Percentiles rank a stretch among this genome's conserved stretches.
Conservation (phyloP, 768 basidiomycete genomes). For the Ramaria rubella region DNA sequence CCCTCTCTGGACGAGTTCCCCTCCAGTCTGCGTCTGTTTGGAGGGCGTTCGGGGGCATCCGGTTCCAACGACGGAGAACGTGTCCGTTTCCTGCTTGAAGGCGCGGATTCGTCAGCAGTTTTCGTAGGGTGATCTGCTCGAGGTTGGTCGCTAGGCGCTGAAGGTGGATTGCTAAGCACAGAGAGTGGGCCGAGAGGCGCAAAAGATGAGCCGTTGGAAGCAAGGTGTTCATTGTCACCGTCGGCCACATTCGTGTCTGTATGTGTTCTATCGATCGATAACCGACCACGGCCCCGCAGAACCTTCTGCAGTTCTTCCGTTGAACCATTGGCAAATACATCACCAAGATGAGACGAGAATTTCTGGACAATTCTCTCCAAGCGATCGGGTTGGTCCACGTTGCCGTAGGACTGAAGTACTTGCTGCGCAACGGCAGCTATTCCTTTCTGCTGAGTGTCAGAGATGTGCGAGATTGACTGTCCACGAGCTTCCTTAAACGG, state of each 20-base stretch:
- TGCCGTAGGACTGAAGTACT: neutral
- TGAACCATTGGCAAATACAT: neutral
- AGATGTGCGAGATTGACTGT: neutral
- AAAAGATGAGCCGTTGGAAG: too few species aligned
- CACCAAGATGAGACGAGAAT: neutral
- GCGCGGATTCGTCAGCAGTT: neutral
- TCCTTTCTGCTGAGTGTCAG: neutral
- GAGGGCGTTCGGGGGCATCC: neutral
- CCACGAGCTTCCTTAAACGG: neutral
- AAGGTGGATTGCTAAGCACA: too few species aligned
- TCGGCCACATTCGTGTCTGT: too few species aligned
- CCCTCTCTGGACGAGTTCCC: neutral
- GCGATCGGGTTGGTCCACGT: neutral
- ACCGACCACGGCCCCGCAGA: neutral
- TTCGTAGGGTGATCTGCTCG: neutral
- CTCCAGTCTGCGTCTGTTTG: neutral
- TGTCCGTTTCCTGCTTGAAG: neutral
- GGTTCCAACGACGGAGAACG: neutral
- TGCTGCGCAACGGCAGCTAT: neutral
- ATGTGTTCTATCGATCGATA: neutral
- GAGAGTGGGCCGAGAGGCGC: too few species aligned
- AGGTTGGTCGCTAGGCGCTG: neutral
- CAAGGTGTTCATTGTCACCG: too few species aligned
- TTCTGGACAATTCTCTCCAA: neutral
- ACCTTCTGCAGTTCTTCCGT: neutral